Evolutionary conservation across 179 eudicot species (phyloP), one percentile per base, ranked within the genome.

Genomic region (Pouteria campechiana): DNA sequence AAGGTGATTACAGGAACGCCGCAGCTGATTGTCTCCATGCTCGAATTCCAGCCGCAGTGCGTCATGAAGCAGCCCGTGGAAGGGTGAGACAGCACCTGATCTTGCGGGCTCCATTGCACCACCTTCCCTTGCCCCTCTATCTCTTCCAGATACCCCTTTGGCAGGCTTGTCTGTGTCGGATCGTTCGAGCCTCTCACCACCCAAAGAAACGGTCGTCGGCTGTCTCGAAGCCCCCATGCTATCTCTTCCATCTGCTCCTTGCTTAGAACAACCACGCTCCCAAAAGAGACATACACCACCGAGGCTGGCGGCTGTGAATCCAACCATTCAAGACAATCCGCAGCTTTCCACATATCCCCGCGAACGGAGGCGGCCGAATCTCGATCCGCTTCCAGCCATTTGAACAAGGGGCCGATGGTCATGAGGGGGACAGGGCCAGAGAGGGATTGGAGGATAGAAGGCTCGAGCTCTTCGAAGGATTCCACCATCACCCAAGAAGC

Each of bases 401-500:
- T 35, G 41, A 23, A 41, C 6, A 48, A 15, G 32, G 96, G 96
- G 14, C 96, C 96, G 2, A 88, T 64, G 6, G 94, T 52, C 62
- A 61, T 64, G 20, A 88, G 63, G 0, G 90, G 79, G 37, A 63
- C 64, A 0, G 64, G 44, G 15, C 54, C 44, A 16, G 61, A 58
- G 44, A 79, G 60, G 60, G 65, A 54, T 1, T 77, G 64, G 15
- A 88, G 52, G 1, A 57, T 44, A 4, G 73, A 87, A 3, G 32
- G 54, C 42, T 88, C 97, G 0, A 88, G 80, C 52, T 88, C 94
- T 7, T 70, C 48, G 36, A 80, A 82, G 1, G 84, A 68, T 37
- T 85, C 95, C 75, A 79, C 65, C 0, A 85, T 40, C 1, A 85
- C 43, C 19, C 87, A 83, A 28, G 73, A 80, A 0, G 79, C 75